Base-by-base conservation (phyloP, 805 yeast genomes). In the Cyberlindnera mississippiensis region DNA sequence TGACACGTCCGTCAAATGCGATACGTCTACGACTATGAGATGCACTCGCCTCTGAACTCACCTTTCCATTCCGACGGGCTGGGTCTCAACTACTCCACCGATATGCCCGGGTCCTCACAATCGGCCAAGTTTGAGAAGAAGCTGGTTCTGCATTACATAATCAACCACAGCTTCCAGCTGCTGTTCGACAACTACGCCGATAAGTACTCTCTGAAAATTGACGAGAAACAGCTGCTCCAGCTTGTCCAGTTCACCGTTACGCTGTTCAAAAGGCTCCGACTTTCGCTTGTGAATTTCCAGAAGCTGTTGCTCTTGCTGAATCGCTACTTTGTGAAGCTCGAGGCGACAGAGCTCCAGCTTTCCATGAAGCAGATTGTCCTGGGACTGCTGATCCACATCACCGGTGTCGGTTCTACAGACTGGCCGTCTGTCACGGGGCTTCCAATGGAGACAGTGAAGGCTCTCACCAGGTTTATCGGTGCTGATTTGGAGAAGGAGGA, bases 401-500 rank as follows among this genome's bases (percentile, higher is more conserved):
- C 37, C 30, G 46, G 47, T 6, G 10, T 33, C 27, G 28, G 24
- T 4, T 34, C 17, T 11, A 20, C 31, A 6, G 32, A 42, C 20
- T 52, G 56, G 56, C 9, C 33, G n/a, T 24, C 6, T 7, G 46
- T 48, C 20, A 44, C 54, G 2, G 54, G 54, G 8, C 28, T 38
- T 17, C 48, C 43, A 24, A 6, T 30, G 36, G 29, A 27, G 9
- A 29, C 33, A 6, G 14, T 41, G 28, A 24, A n/a, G 2, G 30
- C 30, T 16, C 28, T 49, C 8, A 19, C 30, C 13, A 19, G 13
- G 30, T 33, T 27, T 30, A 27, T 45, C 9, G 42, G 35, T 11
- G 13, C 36, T 2, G 37, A 40, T 18, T 29, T 43, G 36, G 28
- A 28, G 14, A 22, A 28, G 11, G 41, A 46, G 17, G 45, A 46